Conservation (phyloP, 192 early-diverging fungal species). For the Coemansia sp. region DNA sequence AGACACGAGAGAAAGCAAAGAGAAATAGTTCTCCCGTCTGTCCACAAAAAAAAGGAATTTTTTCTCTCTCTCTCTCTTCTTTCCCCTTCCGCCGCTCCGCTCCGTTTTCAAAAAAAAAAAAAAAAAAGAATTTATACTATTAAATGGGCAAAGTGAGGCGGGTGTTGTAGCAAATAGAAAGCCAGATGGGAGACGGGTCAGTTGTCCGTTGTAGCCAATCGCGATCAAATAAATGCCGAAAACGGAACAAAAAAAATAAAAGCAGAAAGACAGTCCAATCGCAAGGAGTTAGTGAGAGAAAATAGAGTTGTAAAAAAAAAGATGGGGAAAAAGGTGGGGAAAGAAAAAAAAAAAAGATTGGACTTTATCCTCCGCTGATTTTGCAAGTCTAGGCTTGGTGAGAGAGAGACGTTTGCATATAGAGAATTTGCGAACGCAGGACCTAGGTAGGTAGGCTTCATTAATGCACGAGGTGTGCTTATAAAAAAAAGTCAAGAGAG, state of each 20-base stretch:
- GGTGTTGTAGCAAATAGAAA: background rate
- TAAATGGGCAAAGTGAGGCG: background rate
- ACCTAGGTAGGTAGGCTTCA: background rate
- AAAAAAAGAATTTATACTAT: background rate
- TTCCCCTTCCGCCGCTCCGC: background rate
- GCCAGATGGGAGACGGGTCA: background rate
- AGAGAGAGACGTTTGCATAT: background rate
- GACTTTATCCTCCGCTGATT: background rate
- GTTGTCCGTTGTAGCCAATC: background rate
- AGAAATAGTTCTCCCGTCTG: background rate
- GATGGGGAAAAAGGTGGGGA: background rate
- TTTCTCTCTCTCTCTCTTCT: background rate
- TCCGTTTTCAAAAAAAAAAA: too few species aligned
- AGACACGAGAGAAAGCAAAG: background rate
- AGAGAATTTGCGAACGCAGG: background rate
- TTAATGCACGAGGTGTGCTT: background rate
- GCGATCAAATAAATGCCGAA: background rate
- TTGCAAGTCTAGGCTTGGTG: background rate
- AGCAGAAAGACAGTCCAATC: constrained; percentile 8
- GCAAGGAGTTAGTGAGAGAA: background rate
- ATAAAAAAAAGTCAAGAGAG: background rate
- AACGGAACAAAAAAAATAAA: background rate
- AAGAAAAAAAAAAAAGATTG: constrained; percentile 3
- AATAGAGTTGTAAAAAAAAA: background rate
- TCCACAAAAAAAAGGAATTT: background rate